These are phyloP conservation scores for Metarhizium sp. DNA, from an alignment of 2,329 filamentous ascomycete genomes.

Conservation along the genomic window DNA sequence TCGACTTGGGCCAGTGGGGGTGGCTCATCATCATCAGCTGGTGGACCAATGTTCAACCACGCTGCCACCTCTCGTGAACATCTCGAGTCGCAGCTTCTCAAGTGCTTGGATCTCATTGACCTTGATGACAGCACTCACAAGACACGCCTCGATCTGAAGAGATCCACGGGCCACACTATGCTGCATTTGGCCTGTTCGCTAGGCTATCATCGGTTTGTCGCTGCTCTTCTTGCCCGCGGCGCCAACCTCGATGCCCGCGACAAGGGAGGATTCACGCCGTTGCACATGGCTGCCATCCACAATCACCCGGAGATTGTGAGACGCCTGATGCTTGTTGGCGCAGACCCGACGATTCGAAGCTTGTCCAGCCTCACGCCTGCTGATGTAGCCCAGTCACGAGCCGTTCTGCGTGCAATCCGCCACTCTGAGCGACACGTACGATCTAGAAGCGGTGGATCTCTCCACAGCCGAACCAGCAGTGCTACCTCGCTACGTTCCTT, in stretches of 20 bases:
- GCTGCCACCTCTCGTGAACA: constrained; percentile 31
- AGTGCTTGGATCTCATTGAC: constrained; percentile 69
- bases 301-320: constrained; percentile 68
- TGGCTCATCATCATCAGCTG: constrained; percentile 26
- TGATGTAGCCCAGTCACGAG: constrained; percentile 59
- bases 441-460: constrained; percentile 54
- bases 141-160: constrained; percentile 56
- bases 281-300: constrained; percentile 74
- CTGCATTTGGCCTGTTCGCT: constrained; percentile 70
- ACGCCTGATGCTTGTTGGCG: constrained; percentile 62
- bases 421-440: constrained; percentile 52
- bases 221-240: constrained; percentile 67
- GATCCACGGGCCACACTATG: constrained; percentile 66
- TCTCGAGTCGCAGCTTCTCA: constrained; percentile 60
- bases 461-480: constrained; percentile 56
- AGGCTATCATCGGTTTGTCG: constrained; percentile 66
- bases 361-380: constrained; percentile 60
- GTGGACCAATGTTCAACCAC: constrained; percentile 34
- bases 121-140: constrained; percentile 62
- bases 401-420: constrained; percentile 54
- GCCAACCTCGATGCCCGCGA: constrained; percentile 68
- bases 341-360: constrained; percentile 61
- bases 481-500: constrained; percentile 57
- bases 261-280: constrained; percentile 69
- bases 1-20: constrained; percentile 35